Evolutionary conservation across 2,329 filamentous ascomycete genomes (phyloP).

Genomic region (Cladophialophora carrionii): DNA sequence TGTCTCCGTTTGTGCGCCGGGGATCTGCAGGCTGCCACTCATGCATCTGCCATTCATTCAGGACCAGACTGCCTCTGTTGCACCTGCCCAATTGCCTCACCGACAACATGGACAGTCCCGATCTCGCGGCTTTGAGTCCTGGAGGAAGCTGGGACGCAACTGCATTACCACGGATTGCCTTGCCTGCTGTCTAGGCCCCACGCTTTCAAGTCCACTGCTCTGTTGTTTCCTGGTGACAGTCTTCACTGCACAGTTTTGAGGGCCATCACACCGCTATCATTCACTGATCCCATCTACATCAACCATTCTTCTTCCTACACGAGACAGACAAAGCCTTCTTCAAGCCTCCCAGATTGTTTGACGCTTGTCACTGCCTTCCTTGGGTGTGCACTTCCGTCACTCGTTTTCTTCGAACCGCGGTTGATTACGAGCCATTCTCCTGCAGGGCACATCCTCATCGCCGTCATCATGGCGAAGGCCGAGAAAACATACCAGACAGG

Average conservation of each 20-base stretch:
- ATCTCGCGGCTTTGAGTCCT: not conserved
- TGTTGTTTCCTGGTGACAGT: constrained; percentile 8
- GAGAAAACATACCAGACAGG: not conserved
- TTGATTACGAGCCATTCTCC: not conserved
- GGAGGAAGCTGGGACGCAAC: not conserved
- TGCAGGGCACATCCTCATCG: not conserved
- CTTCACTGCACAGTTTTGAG: constrained; percentile 8
- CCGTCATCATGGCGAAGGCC: not conserved
- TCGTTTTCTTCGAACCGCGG: not conserved
- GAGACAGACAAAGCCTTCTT: not conserved
- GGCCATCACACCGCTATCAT: constrained; percentile 25
- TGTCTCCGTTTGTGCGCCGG: not conserved
- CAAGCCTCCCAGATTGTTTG: constrained; percentile 1
- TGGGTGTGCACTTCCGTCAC: not conserved
- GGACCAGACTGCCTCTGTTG: not conserved
- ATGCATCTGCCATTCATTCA: constrained; percentile 2
- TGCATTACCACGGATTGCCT: not conserved
- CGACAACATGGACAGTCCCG: not conserved
- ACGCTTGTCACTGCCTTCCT: not conserved
- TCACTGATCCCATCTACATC: constrained; percentile 21
- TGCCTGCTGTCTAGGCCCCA: not conserved
- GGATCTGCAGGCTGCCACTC: constrained; percentile 9
- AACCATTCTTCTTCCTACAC: not conserved
- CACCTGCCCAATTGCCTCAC: constrained; percentile 6
- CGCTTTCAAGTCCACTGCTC: not conserved